Evolutionary conservation across 2,329 filamentous ascomycete genomes (phyloP), one percentile per base, ranked within the genome.

Genomic region (Colletotrichum graminicola): DNA sequence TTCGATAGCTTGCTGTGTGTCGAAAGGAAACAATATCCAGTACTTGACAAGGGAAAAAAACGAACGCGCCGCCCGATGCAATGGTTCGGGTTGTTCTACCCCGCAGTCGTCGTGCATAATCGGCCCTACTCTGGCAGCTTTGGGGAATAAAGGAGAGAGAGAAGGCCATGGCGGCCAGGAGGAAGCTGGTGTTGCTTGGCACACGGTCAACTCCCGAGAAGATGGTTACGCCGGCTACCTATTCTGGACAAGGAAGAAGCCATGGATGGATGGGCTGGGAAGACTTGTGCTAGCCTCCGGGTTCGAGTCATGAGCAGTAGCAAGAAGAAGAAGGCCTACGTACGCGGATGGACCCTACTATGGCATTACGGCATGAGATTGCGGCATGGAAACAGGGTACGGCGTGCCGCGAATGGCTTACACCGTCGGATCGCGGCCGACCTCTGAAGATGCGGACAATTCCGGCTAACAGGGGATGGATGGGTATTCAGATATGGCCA

Each of bases 191-290:
- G 14, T 29, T 63, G 26, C 26, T 55, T 45, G 59, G 29, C 51
- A 23, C 68, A 23, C 68, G 68, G 68, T 55, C 68, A 68, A 71
- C 32, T 68, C 45, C 68, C 65, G 68, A 68, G 64, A 34, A 23
- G 54, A 56, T 7, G 18, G 1, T 3, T 5, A 18, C 1, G 43
- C 18, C 18, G 43, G 43, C 43, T 45, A 11, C n/a, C 5, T 3
- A 29, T 26, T 52, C 26, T 29, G 51, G 51, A 21, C 10, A 54
- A 34, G 26, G 16, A 29, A 23, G 14, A 11, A 21, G 43, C 5
- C n/a, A 7, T 5, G n/a, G 21, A 7, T 5, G n/a, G 21, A 3
- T 10, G n/a, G 21, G 2, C 23, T 21, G 14, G n/a, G 23, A 14
- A 51, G 10, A 16, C 16, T 39, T 10, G 21, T 49, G 32, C n/a